These are phyloP conservation scores for Butyriboletus pseudospeciosus DNA, from an alignment of 1,284 basidiomycete species.

Conservation along the genomic window DNA sequence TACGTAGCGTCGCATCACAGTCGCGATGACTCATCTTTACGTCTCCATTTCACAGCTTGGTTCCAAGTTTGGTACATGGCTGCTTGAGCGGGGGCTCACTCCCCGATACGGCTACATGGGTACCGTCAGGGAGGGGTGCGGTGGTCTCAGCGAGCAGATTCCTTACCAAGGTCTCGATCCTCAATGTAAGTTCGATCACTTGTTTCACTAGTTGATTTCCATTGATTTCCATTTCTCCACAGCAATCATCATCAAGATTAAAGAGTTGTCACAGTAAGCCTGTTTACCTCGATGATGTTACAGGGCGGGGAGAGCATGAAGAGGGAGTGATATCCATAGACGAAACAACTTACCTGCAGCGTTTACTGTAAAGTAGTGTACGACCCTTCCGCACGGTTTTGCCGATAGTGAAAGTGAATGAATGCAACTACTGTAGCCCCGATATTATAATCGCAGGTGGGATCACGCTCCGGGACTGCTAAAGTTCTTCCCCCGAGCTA, in stretches of 20 bases:
- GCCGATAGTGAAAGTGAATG: no score
- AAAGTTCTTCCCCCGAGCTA: no score
- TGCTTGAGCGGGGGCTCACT: constrained; percentile 73
- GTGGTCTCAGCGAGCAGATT: constrained; percentile 79
- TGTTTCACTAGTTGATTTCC: background rate
- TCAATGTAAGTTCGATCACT: constrained; percentile 48
- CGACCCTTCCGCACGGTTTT: background rate
- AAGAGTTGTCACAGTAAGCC: constrained; percentile 39
- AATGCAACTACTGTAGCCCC: no score
- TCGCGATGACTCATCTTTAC: background rate
- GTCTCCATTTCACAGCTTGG: constrained; percentile 50
- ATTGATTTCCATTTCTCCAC: constrained; percentile 13
- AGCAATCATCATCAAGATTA: constrained; percentile 69
- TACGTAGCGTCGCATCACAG: constrained; percentile 34
- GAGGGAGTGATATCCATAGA: background rate
- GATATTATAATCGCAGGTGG: no score
- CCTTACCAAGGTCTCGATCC: constrained; percentile 70
- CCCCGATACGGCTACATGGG: constrained; percentile 81
- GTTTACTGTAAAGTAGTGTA: constrained; percentile 7
- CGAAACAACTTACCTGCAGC: background rate
- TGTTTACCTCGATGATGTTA: background rate
- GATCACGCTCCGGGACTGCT: no score
- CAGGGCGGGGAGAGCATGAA: background rate
- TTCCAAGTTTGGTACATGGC: constrained; percentile 77
- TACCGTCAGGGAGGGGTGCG: constrained; percentile 75